Conservation (phyloP, 495 filamentous ascomycete species). For the Talaromyces stipitatus region DNA sequence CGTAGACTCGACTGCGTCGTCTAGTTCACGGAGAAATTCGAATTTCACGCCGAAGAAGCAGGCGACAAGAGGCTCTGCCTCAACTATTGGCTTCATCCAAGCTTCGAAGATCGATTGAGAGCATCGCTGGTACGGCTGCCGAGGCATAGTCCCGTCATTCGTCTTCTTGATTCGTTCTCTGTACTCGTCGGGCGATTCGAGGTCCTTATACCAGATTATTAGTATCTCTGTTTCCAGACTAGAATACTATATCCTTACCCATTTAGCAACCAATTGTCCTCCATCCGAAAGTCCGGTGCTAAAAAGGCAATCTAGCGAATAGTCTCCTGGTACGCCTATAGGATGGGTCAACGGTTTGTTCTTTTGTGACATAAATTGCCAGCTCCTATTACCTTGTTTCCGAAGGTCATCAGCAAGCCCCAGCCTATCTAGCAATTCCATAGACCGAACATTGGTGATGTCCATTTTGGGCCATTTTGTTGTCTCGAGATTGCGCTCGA, state of each 20-base stretch:
- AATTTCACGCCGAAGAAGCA: no score
- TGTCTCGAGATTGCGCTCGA: slow-evolving; percentile 14
- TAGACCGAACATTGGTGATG: slow-evolving; percentile 21
- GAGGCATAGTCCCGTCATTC: slow-evolving; percentile 10
- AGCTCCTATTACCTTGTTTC: slow-evolving; percentile 1
- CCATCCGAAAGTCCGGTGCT: no score
- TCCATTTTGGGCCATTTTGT: slow-evolving; percentile 31
- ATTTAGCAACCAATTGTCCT: no score
- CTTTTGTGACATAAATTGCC: no score
- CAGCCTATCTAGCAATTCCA: slow-evolving; percentile 23
- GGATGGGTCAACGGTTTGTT: no score
- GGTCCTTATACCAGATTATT: no score
- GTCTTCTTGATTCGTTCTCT: not conserved
- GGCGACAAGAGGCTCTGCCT: no score
- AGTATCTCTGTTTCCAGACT: not conserved
- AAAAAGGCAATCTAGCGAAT: no score
- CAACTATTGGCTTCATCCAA: slow-evolving; percentile 10
- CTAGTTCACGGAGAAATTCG: no score
- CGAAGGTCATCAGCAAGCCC: slow-evolving; percentile 20
- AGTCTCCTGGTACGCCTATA: no score
- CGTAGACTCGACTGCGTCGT: no score
- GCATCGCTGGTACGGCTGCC: slow-evolving; percentile 13
- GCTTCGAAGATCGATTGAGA: slow-evolving; percentile 16
- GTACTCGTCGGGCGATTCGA: slow-evolving; percentile 3
- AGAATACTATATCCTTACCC: no score